phyloP scores from a whole-genome alignment of 2,329 filamentous ascomycete species.

The Penicillium aurantiogriseum region DNA sequence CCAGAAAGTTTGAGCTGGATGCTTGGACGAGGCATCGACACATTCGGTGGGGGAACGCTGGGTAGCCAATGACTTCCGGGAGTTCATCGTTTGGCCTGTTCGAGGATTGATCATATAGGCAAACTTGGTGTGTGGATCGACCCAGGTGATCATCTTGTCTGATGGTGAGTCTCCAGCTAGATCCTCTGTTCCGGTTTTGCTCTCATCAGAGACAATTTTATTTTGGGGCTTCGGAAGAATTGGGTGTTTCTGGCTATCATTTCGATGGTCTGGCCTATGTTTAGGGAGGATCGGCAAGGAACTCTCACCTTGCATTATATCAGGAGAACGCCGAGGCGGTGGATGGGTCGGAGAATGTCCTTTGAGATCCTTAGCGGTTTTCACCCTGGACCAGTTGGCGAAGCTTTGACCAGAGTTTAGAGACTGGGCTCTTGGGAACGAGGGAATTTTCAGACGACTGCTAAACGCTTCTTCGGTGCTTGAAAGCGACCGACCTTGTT shows the following conservation, averaged over 20 bases:
- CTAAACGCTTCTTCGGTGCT: constrained; percentile 28
- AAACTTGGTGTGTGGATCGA: constrained; percentile 56
- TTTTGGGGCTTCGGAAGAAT: neutral
- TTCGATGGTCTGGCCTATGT: neutral
- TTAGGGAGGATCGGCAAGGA: neutral
- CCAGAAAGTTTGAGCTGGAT: constrained; percentile 48
- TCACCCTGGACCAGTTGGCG: constrained; percentile 43
- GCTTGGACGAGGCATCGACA: neutral
- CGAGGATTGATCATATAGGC: constrained; percentile 34
- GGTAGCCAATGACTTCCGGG: constrained; percentile 9
- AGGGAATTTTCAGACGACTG: constrained; percentile 32
- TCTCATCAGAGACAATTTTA: neutral
- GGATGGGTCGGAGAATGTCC: neutral
- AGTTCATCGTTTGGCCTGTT: constrained; percentile 34
- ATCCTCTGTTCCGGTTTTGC: neutral
- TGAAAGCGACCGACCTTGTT: neutral
- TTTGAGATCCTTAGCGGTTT: constrained; percentile 30
- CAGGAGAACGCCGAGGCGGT: neutral
- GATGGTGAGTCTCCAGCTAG: neutral
- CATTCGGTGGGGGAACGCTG: constrained; percentile 16
- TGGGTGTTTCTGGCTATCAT: neutral
- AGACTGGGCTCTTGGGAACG: constrained; percentile 18
- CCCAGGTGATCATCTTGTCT: constrained; percentile 50
- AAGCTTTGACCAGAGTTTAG: constrained; percentile 27
- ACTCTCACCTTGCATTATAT: neutral